A percentile compares a stretch with the other conserved stretches of the same genome.
Evolutionary conservation across 2,329 filamentous ascomycete species (phyloP).

Genomic region (Mariannaea elegans): DNA sequence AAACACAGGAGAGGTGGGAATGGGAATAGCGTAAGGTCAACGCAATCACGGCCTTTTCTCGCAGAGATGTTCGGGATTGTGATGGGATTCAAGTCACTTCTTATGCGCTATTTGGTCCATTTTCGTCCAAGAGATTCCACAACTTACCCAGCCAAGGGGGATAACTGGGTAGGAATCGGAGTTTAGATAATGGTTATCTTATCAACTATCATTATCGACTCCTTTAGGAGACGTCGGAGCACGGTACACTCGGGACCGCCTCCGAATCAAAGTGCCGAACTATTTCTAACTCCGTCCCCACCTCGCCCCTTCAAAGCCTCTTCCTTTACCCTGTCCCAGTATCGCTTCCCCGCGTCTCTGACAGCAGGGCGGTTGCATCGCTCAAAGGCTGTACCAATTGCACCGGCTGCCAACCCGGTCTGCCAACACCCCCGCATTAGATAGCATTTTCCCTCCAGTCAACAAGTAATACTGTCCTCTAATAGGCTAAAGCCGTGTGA

Average conservation of each 20-base stretch:
- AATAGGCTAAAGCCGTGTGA: conserved; percentile 26
- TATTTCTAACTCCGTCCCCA: conserved; percentile 8
- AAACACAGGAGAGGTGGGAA: background rate
- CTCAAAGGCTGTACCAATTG: conserved; percentile 34
- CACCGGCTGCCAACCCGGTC: conserved; percentile 32
- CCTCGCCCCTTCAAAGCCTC: conserved; percentile 9
- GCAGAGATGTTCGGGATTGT: conserved; percentile 17
- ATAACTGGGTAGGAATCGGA: background rate
- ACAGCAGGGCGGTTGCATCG: background rate
- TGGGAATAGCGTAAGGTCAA: conserved; percentile 3
- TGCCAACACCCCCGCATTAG: conserved; percentile 23
- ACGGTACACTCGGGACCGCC: conserved; percentile 7
- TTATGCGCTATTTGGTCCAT: conserved; percentile 9
- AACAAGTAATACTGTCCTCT: conserved; percentile 13
- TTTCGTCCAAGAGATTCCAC: conserved; percentile 17
- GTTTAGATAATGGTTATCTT: conserved; percentile 4
- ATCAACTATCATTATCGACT: conserved; percentile 9
- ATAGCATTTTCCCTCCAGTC: conserved; percentile 8
- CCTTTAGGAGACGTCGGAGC: conserved; percentile 2
- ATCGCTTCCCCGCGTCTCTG: conserved; percentile 8
- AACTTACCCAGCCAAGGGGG: background rate
- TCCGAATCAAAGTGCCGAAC: conserved; percentile 14
- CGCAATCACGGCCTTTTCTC: conserved; percentile 12
- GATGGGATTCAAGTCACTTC: conserved; percentile 1
- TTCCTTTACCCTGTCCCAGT: conserved; percentile 19